phyloP scores from a whole-genome alignment of 768 basidiomycete species.

The Termitomyces eurrhizus region DNA sequence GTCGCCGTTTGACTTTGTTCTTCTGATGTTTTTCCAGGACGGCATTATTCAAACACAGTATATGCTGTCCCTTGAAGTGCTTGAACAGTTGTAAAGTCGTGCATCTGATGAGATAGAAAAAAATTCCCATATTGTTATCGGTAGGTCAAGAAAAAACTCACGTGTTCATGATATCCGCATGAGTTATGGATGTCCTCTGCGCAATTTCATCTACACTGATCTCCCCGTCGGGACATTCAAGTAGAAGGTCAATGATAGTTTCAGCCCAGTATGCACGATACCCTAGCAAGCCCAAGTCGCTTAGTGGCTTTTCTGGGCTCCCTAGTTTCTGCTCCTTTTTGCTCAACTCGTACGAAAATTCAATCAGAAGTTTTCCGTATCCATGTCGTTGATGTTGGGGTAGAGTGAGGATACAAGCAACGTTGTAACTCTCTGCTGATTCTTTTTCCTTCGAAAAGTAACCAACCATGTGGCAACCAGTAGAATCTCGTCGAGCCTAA shows the following conservation, averaged over 20 bases:
- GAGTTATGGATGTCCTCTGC: slow-evolving; percentile 91
- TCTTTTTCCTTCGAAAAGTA: slow-evolving; percentile 99
- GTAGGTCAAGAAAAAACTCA: slow-evolving; percentile 40
- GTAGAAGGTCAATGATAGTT: slow-evolving; percentile 86
- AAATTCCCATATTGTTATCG: background rate
- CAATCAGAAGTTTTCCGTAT: slow-evolving; percentile 92
- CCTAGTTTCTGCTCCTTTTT: slow-evolving; percentile 96
- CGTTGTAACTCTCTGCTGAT: slow-evolving; percentile 95
- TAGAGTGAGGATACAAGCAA: slow-evolving; percentile 97
- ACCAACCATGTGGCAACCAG: slow-evolving; percentile 91
- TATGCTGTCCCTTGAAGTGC: slow-evolving; percentile 92
- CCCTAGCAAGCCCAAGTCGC: slow-evolving; percentile 86
- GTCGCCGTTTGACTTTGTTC: slow-evolving; percentile 69
- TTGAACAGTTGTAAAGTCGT: slow-evolving; percentile 94
- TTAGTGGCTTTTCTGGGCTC: slow-evolving; percentile 96
- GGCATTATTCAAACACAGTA: slow-evolving; percentile 87
- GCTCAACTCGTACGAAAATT: slow-evolving; percentile 97
- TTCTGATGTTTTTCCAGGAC: slow-evolving; percentile 91
- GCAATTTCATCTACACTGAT: slow-evolving; percentile 97
- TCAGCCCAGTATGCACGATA: slow-evolving; percentile 99
- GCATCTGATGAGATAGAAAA: slow-evolving; percentile 61
- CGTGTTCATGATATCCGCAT: slow-evolving; percentile 98
- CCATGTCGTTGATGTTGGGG: slow-evolving; percentile 97
- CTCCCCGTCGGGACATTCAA: slow-evolving; percentile 70
- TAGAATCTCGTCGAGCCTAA: slow-evolving; percentile 79